Conservation (phyloP, 73 alveolate species). For the Tetrahymena thermophila region DNA sequence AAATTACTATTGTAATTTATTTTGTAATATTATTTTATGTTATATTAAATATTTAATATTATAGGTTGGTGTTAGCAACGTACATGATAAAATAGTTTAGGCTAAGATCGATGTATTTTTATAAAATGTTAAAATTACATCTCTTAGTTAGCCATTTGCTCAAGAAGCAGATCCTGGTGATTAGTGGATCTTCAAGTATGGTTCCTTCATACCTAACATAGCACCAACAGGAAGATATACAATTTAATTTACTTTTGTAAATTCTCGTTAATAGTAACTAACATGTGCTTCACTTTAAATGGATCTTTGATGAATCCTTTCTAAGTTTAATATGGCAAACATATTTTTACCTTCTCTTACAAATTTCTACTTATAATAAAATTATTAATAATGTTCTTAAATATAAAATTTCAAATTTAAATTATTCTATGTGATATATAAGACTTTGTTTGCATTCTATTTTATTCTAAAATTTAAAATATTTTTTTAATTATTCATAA, state of each 20-base stretch:
- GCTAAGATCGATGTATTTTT: not conserved
- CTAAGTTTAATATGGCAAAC: no score
- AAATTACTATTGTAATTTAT: not conserved
- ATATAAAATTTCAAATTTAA: not conserved
- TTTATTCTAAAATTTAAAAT: no score
- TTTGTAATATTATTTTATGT: not conserved
- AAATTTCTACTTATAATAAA: not conserved
- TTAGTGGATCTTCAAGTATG: not conserved
- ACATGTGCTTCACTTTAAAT: not conserved
- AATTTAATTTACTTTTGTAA: not conserved
- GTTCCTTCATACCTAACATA: not conserved
- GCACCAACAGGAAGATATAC: not conserved
- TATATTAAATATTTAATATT: not conserved
- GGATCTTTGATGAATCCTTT: not conserved
- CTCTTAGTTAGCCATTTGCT: not conserved
- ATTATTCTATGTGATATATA: no score
- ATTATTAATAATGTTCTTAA: not conserved
- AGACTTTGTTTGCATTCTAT: no score
- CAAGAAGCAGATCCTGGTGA: not conserved
- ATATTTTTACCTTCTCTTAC: not conserved
- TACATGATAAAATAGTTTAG: not conserved
- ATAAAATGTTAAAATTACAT: not conserved
- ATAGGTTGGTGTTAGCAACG: not conserved
- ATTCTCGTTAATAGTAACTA: not conserved
- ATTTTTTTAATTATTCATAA: no score